Percentiles rank a stretch among this genome's conserved stretches.
These are phyloP conservation scores for Clitoria ternatea DNA, from an alignment of 306 rosid genomes.

Conservation along the genomic window DNA sequence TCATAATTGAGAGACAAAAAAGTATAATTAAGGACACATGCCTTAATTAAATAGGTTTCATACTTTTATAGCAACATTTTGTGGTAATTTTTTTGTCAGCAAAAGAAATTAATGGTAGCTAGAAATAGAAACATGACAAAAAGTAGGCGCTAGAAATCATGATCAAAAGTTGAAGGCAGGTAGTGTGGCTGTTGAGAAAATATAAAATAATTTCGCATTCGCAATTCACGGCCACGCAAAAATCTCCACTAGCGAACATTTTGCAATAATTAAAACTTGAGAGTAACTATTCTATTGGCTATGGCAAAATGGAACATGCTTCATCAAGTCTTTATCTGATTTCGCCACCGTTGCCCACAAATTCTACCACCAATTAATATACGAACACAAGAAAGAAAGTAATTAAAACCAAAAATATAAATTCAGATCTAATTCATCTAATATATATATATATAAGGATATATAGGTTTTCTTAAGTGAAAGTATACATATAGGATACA, in stretches of 20 bases:
- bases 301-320: not conserved
- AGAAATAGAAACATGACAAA: not conserved
- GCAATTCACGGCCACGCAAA: not conserved
- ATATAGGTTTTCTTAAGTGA: too few species aligned
- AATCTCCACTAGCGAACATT: not conserved
- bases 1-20: too few species aligned
- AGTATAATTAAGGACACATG: too few species aligned
- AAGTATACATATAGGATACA: too few species aligned
- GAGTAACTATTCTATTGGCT: not conserved
- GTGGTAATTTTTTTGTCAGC: too few species aligned
- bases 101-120: too few species aligned
- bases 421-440: too few species aligned
- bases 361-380: not conserved
- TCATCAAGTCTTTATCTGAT: not conserved
- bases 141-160: not conserved
- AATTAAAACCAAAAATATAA: not conserved
- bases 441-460: too few species aligned
- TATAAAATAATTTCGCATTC: not conserved
- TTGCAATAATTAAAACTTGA: not conserved
- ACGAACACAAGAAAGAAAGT: not conserved
- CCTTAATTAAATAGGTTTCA: too few species aligned
- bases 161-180: not conserved
- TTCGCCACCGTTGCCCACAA: not conserved
- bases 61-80: too few species aligned
- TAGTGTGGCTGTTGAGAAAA: not conserved